Evolutionary conservation across 2,329 filamentous ascomycete species (phyloP), one percentile per base, ranked within the genome.

Genomic region (Ophiostoma perfectum): DNA sequence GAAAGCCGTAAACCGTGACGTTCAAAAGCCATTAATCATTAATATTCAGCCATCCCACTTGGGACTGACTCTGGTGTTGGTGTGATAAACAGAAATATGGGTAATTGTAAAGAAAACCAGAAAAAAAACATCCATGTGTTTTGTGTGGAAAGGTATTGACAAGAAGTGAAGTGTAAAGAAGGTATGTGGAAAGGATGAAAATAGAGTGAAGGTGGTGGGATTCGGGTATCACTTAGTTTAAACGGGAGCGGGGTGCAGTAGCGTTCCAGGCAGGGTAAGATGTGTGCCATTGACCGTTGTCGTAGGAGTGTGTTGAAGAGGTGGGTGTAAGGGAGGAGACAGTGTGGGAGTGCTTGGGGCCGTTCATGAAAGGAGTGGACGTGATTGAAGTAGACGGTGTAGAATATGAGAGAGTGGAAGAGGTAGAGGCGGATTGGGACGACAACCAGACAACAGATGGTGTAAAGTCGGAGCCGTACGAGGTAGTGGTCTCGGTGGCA

Each of bases 251-350:
- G 44, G 68, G 73, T 14, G 60, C 68, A 1, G 80, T 81, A 66
- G 74, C 77, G 70, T 81, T 83, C 79, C 79, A 81, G 0, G 79
- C 60, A 2, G 80, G 79, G 67, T 82, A 83, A 0, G 77, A 77
- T 3, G 81, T 81, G 69, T 81, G 80, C 82, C 81, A 83, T 65
- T 74, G 74, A 18, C 81, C 81, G 67, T 83, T 72, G 68, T 83
- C 80, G 55, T 78, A 75, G 12, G 76, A 76, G 36, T 68, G 71
- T 45, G 69, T 68, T 14, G 72, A 70, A 16, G 67, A 42, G 16
- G 70, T 66, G 9, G 70, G 42, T 8, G 64, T 14, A 16, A 45
- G 52, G 9, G 65, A 18, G 18, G 55, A 18, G 14, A 44, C 27
- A 7, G 42, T 14, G 27, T 42, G 38, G 0, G 65, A 60, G 5